phyloP scores from a whole-genome alignment of 2,329 filamentous ascomycete genomes.

The Cordyceps militaris region DNA sequence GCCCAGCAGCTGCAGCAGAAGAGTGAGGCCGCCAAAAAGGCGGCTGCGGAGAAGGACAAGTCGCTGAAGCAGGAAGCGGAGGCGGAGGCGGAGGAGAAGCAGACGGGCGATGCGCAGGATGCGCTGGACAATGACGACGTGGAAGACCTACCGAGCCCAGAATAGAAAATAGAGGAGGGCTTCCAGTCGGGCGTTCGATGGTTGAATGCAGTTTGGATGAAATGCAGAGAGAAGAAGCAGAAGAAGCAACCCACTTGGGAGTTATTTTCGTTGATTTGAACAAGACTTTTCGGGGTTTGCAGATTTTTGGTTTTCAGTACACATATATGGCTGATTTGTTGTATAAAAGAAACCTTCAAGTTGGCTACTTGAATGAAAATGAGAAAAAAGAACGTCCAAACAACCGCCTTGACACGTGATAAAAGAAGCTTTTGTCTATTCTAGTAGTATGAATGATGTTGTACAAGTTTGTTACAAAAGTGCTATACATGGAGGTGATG shows the following conservation, averaged over 20 bases:
- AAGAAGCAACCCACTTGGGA: slow-evolving; percentile 10
- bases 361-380: background rate
- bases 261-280: background rate
- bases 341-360: slow-evolving; percentile 12
- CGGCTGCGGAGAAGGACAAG: slow-evolving; percentile 17
- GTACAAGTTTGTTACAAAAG: background rate
- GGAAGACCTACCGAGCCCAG: slow-evolving; percentile 32
- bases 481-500: background rate
- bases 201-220: slow-evolving; percentile 5
- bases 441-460: background rate
- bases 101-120: background rate
- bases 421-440: background rate
- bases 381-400: background rate
- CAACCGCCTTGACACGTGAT: background rate
- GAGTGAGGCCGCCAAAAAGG: slow-evolving; percentile 16
- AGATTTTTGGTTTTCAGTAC: background rate
- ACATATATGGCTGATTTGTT: background rate
- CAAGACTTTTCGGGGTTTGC: background rate
- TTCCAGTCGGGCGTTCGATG: background rate
- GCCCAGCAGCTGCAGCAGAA: slow-evolving; percentile 27
- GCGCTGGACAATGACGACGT: slow-evolving; percentile 17
- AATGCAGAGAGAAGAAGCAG: background rate
- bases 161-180: slow-evolving; percentile 18
- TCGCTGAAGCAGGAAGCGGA: too few relatives aligned
- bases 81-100: slow-evolving; percentile 11